Base-by-base conservation (phyloP, 2,329 filamentous ascomycete species). In the Alternaria sp. region DNA sequence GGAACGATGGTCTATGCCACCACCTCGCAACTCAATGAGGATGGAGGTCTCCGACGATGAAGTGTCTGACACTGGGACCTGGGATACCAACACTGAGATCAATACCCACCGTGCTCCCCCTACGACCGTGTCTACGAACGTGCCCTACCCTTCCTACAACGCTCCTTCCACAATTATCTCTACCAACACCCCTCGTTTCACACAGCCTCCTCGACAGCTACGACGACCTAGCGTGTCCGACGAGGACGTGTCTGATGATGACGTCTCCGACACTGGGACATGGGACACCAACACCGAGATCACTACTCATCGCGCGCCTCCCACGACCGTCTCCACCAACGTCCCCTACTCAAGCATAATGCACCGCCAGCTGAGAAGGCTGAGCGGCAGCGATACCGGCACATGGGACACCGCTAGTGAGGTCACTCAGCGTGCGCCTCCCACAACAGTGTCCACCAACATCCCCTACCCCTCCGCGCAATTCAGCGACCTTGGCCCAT, bases 391-490 rank as follows among this genome's bases (percentile, higher is more conserved):
- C 54, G 61, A 63, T 44, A 36, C 56, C 13, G 61, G 61, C 4
- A 63, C 61, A 40, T 63, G 61, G 61, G 60, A 62, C 21, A 62
- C 60, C 17, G 51, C 23, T 13, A 62, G 56, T n/a, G 60, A 54
- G 21, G 21, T 59, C 25, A 59, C 60, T 3, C 60, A 59, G 6
- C 59, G 59, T 13, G 40, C 55, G 26, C 55, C 56, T 6, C 56
- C 56, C 26, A 62, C 60, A 19, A 59, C 56, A 5, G 60, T 62
- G 12, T 62, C 60, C 13, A 62, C 60, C 56, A 62, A 62, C 26
- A n/a, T 62, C 19, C 60, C 60, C 13, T 62, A 62, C 32, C 44
- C 60, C 19, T 26, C 47, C 13, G 59, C 47, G 13, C 43, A 56
- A 9, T 28, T 36, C 44, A 47, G 15, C 57, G 59, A 57, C 17